phyloP scores from a whole-genome alignment of 495 filamentous ascomycete genomes.

The Elasticomyces elasticus region DNA sequence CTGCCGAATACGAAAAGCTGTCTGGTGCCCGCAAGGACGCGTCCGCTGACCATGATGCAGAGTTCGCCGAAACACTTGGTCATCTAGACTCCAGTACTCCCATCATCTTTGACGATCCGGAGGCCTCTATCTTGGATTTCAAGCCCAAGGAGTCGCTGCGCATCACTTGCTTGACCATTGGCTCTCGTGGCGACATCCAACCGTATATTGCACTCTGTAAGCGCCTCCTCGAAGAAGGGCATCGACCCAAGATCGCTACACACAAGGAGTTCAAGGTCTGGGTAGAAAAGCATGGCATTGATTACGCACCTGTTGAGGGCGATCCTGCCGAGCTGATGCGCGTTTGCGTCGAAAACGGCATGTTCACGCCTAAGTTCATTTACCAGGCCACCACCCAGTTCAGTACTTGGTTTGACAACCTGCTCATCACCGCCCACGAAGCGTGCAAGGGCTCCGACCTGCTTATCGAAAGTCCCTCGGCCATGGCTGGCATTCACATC shows the following conservation, averaged over 20 bases:
- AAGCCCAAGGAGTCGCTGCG: slow-evolving; percentile 71
- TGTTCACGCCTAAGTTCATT: slow-evolving; percentile 90
- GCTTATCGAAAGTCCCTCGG: slow-evolving; percentile 88
- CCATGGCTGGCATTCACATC: slow-evolving; percentile 97
- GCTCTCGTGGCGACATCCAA: slow-evolving; percentile 90
- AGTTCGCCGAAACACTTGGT: slow-evolving; percentile 33
- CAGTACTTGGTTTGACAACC: slow-evolving; percentile 83
- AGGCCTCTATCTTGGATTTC: slow-evolving; percentile 88
- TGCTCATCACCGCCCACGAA: slow-evolving; percentile 72
- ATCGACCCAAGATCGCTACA: slow-evolving; percentile 79
- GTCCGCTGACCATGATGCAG: slow-evolving; percentile 32
- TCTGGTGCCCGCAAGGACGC: slow-evolving; percentile 63
- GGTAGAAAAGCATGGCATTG: slow-evolving; percentile 85
- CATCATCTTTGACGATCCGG: slow-evolving; percentile 84
- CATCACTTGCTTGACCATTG: slow-evolving; percentile 94
- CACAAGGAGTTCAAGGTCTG: slow-evolving; percentile 82
- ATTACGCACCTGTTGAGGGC: slow-evolving; percentile 77
- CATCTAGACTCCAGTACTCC: slow-evolving; percentile 35
- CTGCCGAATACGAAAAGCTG: slow-evolving; percentile 70
- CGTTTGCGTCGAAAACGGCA: slow-evolving; percentile 92
- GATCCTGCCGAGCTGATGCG: slow-evolving; percentile 92
- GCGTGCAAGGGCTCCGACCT: slow-evolving; percentile 83
- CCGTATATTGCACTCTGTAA: slow-evolving; percentile 97
- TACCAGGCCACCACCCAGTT: slow-evolving; percentile 81
- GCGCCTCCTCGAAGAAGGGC: slow-evolving; percentile 76